Base-by-base conservation (phyloP, 768 basidiomycete species). In the Russula abietina region DNA sequence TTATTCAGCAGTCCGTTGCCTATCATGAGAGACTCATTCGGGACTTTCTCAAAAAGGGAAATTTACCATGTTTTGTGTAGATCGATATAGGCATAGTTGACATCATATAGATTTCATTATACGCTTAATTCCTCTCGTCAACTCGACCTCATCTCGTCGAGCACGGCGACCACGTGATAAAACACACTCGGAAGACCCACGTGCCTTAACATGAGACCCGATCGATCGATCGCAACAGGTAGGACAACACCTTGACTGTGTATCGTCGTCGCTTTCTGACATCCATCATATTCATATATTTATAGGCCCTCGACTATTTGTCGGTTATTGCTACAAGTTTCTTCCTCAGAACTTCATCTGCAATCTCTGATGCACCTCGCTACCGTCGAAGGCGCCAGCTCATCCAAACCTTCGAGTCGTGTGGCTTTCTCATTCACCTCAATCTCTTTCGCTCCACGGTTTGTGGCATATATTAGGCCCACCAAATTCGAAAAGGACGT, bases 361-460 rank as follows among this genome's bases (percentile, higher is more conserved):
- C n/a, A n/a, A 33, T 33, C 33, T 39, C 38, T 14, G 12, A 39
- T 39, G 5, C 16, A 39, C 7, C 38, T 5, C 16, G 38, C 14
- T 16, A 39, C 43, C 43, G n/a, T n/a, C n/a, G n/a, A n/a, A n/a
- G n/a, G 33, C 11, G 10, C 33, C 33, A 36, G 36, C 36, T 36
- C 36, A 36, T 36, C 4, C 33, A 33, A 33, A 33, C 33, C 33
- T 33, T 11, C 36, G 36, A 0, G 12, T 14, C 12, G 24, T 7
- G n/a, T n/a, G 24, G 7, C 12, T 48, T 24, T 9, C 28, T 61
- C 65, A 32, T 73, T 50, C 28, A 77, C 79, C 74, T 88, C 68
- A 83, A 82, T 76, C 86, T 88, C 73, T 91, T 87, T 87, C 26
- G 88, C 87, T 70, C 91, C 89, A 55, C 83, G 84, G 88, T 91